Conservation (phyloP, 768 basidiomycete genomes). For the Phanerodontia chrysosporium region DNA sequence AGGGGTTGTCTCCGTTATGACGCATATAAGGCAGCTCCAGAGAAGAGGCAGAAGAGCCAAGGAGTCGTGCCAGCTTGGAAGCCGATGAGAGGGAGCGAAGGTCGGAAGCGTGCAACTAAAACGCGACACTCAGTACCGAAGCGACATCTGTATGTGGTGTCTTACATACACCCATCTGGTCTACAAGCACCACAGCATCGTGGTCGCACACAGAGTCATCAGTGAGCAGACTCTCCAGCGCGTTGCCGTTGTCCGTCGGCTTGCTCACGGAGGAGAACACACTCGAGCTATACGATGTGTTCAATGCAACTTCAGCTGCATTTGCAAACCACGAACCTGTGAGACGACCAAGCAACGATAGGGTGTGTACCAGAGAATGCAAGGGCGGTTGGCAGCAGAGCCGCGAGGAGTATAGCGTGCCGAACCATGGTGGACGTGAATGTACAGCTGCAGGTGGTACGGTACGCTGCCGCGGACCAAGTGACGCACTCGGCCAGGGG, state of each 20-base stretch:
- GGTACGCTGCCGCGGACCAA: neutral
- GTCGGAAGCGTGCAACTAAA: conserved; percentile 74
- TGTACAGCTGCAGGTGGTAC: neutral
- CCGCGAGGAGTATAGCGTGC: conserved; percentile 39
- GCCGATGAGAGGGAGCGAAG: conserved; percentile 54
- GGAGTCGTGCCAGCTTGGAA: conserved; percentile 42
- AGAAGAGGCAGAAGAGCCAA: conserved; percentile 49
- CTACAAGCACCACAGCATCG: conserved; percentile 62
- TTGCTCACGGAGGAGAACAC: conserved; percentile 29
- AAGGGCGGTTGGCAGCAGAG: conserved; percentile 40
- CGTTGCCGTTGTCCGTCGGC: conserved; percentile 12
- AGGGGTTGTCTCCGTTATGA: conserved; percentile 23
- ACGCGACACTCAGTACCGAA: neutral
- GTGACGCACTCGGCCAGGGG: neutral
- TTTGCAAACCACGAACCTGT: conserved; percentile 35
- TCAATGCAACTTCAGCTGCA: neutral
- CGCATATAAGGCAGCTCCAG: conserved; percentile 62
- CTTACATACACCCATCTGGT: conserved; percentile 68
- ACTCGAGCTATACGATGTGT: conserved; percentile 39
- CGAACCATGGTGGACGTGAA: conserved; percentile 36
- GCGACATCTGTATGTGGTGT: neutral
- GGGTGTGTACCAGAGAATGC: conserved; percentile 65
- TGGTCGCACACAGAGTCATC: conserved; percentile 52
- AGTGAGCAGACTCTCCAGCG: conserved; percentile 43
- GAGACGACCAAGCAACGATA: conserved; percentile 68